Evolutionary conservation across 2,329 filamentous ascomycete species (phyloP), one percentile per base, ranked within the genome.

Genomic region (Trichoderma sp.): DNA sequence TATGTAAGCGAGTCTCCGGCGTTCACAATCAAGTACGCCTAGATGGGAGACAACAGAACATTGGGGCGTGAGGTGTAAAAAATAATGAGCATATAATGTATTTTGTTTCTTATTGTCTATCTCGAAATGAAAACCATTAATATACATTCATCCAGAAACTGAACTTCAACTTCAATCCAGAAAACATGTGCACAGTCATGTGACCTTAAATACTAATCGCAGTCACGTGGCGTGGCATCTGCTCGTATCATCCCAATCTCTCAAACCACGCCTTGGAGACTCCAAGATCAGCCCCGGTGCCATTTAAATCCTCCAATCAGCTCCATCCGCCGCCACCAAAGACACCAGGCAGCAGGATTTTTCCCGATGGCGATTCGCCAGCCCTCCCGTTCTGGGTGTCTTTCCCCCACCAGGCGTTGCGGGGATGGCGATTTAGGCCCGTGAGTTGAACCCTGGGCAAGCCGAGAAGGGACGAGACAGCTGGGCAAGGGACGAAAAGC

Each of bases 1-100:
- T 85, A 87, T 30, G 73, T 77, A 1, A 74, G 75, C 26, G 79
- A 83, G 72, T 80, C 83, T 13, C 73, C 75, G 0, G 66, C 78
- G 1, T 85, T 88, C 69, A 73, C 75, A n/a, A 81, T 87, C 59
- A 74, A 74, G 46, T 87, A 87, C 43, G 58, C 46, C 18, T 68
- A 60, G 34, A 37, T 14, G 16, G 55, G 30, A 24, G n/a, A 49
- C 46, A 26, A 13, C n/a, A 24, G 24, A 3, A 28, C 10, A 39
- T 32, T 43, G 21, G 14, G 1, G 7, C 34, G n/a, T 18, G 34
- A 11, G 21, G 32, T 10, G 37, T 43, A 18, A 18, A 2, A 7
- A 6, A 56, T 26, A 30, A 32, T 21, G 18, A 43, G 37, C 46
- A n/a, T 2, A 49, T 34, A 49, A 30, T 46, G 21, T 43, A 30